phyloP scores from a whole-genome alignment of 2,329 filamentous ascomycete genomes.

The Fusarium haematococcum region DNA sequence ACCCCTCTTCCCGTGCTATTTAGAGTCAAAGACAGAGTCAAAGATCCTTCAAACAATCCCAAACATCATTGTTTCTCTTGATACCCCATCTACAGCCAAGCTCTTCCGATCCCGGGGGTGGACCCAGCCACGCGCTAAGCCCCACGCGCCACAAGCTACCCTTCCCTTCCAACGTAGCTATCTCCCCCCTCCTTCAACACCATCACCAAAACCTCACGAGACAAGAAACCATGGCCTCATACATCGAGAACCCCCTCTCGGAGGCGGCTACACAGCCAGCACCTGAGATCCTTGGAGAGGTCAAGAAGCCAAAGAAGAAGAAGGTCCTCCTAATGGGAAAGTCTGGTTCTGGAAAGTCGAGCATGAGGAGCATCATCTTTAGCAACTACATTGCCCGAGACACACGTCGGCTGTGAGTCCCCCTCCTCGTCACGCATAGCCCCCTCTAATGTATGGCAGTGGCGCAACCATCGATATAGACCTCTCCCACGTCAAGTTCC shows the following conservation, averaged over 20 bases:
- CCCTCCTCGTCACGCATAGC: too few relatives aligned
- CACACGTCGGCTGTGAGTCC: slow-evolving; percentile 79
- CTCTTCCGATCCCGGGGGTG: not conserved
- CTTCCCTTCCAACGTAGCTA: not conserved
- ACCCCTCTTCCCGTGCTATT: not conserved
- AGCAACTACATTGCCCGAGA: slow-evolving; percentile 99
- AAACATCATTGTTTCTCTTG: not conserved
- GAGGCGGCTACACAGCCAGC: slow-evolving; percentile 41
- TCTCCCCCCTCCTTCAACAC: not conserved
- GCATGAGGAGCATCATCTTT: slow-evolving; percentile 98
- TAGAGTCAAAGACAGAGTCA: not conserved
- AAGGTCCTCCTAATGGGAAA: slow-evolving; percentile 94
- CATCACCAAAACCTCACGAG: not conserved
- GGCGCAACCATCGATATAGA: slow-evolving; percentile 99
- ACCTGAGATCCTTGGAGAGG: slow-evolving; percentile 59
- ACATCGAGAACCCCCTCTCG: slow-evolving; percentile 48
- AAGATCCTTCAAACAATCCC: not conserved
- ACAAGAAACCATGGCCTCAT: slow-evolving; percentile 46
- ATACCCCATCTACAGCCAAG: not conserved
- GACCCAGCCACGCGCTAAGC: not conserved
- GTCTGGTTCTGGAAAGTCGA: slow-evolving; percentile 96
- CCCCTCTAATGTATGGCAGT: slow-evolving; percentile 46
- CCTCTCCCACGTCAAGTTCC: slow-evolving; percentile 98
- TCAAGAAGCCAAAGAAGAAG: slow-evolving; percentile 83
- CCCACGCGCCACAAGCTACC: slow-evolving; percentile 1